Evolutionary conservation across 805 yeast genomes (phyloP), one percentile per base, ranked within the genome.

Genomic region (Lipomyces starkeyi): DNA sequence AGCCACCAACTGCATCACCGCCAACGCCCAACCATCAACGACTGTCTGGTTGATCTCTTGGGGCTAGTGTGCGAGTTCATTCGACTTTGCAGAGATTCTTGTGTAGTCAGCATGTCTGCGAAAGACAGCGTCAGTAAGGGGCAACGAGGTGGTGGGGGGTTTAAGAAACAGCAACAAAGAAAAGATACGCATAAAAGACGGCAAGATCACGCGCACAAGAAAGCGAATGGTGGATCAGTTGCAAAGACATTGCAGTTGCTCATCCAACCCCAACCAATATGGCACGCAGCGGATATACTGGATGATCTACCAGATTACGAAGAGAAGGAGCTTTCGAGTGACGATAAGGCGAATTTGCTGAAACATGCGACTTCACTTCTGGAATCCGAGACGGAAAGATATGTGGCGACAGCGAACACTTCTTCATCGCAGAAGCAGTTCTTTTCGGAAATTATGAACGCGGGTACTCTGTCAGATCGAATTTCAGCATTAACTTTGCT

Each of bases 391-490:
- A 92, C 91, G 78, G 83, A 85, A 66, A 75, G 83, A 0, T 94
- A 91, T 77, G 84, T 86, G 69, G 88, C 87, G 69, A 96, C 89
- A 76, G 89, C 89, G 76, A 86, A 90, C 64, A 87, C 87, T 71
- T 85, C 88, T 65, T 87, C 89, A 53, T 90, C 96, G 5, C 97
- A 91, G 81, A 88, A 87, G 77, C 89, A 91, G 83, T 94, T 94
- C 78, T 86, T 92, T 83, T 85, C 94, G 0, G 96, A 94, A 79
- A 89, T 95, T 73, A 85, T 95, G 75, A 84, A 93, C 5, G 89
- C 87, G 73, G 99, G 99, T 91, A 95, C 99, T 0, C 83, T 94
- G 74, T 89, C 88, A 74, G 99, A 95, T 88, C 93, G 95, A 80
- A 91, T 95, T 64, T 91, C 97, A 59, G 97, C 99, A 0, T 84